These are phyloP conservation scores for Musa schizocarpa DNA, from an alignment of 176 grass and related monocot genomes.

Conservation along the genomic window DNA sequence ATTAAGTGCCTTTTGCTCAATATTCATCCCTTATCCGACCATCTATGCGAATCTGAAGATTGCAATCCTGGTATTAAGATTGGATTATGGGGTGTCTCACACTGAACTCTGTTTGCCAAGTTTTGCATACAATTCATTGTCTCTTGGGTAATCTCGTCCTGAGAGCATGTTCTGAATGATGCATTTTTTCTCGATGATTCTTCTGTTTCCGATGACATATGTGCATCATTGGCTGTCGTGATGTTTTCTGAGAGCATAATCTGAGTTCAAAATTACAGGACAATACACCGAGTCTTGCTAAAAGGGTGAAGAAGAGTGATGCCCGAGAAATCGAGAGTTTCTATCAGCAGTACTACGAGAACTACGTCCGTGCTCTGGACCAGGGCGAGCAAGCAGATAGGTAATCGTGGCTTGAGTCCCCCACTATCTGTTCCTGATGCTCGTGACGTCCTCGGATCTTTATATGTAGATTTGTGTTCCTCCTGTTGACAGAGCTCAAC, in stretches of 20 bases:
- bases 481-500: constrained; percentile 41
- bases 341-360: constrained; percentile 92
- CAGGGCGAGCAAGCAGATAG: constrained; percentile 84
- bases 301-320: constrained; percentile 83
- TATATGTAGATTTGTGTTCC: neutral
- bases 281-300: constrained; percentile 68
- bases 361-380: constrained; percentile 81
- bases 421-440: neutral
- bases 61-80: too few relatives aligned
- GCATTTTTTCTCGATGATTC: neutral
- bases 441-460: neutral
- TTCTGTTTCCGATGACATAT: neutral
- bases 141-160: neutral
- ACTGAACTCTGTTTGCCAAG: neutral
- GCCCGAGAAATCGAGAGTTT: constrained; percentile 94
- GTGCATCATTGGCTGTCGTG: neutral
- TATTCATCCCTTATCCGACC: neutral
- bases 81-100: too few relatives aligned
- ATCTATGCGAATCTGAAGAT: too few relatives aligned
- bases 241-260: neutral
- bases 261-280: constrained; percentile 40
- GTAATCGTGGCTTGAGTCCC: constrained; percentile 15
- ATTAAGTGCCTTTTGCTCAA: neutral
- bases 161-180: neutral
- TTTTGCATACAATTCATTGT: neutral